Base-by-base conservation (phyloP, 2,329 filamentous ascomycete species). In the Penicillium fuscoglaucum region DNA sequence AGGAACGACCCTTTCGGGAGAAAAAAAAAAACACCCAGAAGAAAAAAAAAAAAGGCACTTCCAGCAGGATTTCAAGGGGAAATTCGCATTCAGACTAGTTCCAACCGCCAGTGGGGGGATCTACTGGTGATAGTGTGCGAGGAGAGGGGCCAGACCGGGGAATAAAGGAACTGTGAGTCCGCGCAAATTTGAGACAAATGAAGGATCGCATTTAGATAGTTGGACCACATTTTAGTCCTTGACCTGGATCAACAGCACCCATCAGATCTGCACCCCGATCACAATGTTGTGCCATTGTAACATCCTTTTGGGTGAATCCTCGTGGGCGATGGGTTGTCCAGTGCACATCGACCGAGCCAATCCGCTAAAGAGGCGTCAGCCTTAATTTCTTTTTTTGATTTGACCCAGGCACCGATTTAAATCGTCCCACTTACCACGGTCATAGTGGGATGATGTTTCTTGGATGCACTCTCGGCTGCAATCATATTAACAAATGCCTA, bases 321-420 rank as follows among this genome's bases (percentile, higher is more conserved):
- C 70, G 72, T 7, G 74, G 75, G 21, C 64, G 61, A 66, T 77
- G 74, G 43, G 75, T 77, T 17, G 74, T 76, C 75, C 75, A 77
- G 65, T 75, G 70, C 53, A 76, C 65, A 59, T 74, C 69, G 39
- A 76, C 73, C 2, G 72, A 74, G 7, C 73, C 73, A 59, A 74
- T 67, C 47, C 72, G 66, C 72, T 75, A 52, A 53, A 17, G 26
- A 17, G 52, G 31, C 21, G 31, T 64, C 33, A 69, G 59, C 48
- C 35, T 57, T 58, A 40, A 55, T 50, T 45, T 52, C 31, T 35
- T 46, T 24, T 59, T 31, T 50, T 37, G 19, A 21, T 52, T 31
- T 39, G n/a, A 33, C 12, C 8, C 10, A 39, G 52, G 19, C 21
- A 39, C 21, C 33, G n/a, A 40, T 37, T 49, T 7, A 49, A 15